These are phyloP conservation scores for Entomortierella beljakovae DNA, from an alignment of 192 early-diverging fungal genomes.

Conservation along the genomic window DNA sequence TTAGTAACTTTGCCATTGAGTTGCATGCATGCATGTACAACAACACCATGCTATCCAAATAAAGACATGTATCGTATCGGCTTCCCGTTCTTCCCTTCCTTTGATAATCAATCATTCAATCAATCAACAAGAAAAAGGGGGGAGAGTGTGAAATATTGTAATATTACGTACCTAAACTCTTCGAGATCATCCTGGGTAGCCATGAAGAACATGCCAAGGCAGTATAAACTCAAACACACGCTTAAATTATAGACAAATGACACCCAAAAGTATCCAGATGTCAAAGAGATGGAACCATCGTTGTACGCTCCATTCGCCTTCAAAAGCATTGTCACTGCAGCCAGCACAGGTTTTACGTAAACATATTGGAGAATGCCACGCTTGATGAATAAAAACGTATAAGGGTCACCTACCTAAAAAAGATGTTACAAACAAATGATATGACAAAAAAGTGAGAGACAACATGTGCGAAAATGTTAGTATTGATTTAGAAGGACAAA, in stretches of 20 bases:
- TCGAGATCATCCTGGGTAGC: slow-evolving; percentile 79
- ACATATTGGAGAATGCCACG: slow-evolving; percentile 96
- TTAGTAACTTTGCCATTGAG: not conserved
- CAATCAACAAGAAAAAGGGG: not conserved
- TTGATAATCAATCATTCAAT: not conserved
- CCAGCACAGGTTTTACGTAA: slow-evolving; percentile 86
- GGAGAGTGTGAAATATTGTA: not conserved
- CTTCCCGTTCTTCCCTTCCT: not conserved
- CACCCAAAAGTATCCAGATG: slow-evolving; percentile 83
- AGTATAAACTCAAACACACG: slow-evolving; percentile 89
- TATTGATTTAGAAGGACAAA: too few relatives aligned
- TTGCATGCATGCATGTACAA: not conserved
- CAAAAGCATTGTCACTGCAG: slow-evolving; percentile 82
- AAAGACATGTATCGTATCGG: not conserved
- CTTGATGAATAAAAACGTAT: slow-evolving; percentile 87
- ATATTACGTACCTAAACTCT: slow-evolving; percentile 78
- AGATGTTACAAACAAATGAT: too few relatives aligned
- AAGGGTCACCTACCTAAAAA: slow-evolving; percentile 81
- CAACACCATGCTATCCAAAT: not conserved
- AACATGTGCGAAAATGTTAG: too few relatives aligned
- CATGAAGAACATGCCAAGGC: slow-evolving; percentile 89
- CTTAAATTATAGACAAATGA: slow-evolving; percentile 89
- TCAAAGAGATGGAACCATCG: slow-evolving; percentile 81
- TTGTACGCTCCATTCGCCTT: slow-evolving; percentile 79
- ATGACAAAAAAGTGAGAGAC: too few relatives aligned